Base-by-base conservation (phyloP, 257 asterid genomes). In the Cruciata laevipes region DNA sequence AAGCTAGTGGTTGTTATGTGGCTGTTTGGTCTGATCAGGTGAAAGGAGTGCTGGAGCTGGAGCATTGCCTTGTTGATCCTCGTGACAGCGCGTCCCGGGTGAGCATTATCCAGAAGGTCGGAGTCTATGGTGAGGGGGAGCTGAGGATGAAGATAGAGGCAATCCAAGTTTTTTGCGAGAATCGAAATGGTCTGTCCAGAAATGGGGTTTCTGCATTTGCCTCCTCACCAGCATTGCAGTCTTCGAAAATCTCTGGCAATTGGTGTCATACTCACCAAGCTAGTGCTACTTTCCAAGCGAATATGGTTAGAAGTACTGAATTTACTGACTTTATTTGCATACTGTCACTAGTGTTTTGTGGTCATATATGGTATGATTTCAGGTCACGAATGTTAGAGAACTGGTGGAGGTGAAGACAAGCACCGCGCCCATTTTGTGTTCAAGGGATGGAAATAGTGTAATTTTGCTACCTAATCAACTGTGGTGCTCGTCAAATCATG, bases 171-270 rank as follows among this genome's bases (percentile, higher is more conserved):
- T 92, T 83, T 67, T 75, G 83, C 7, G 98, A 93, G 86, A 94
- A 83, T 59, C 88, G 98, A 96, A 89, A 88, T 71, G 97, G 97
- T 18, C 96, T 95, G 4, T 89, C 86, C 60, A 80, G 95, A 69
- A 86, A 93, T 2, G 97, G 98, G 20, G 98, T 89, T 75, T 83
- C 97, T n/a, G 97, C 97, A n/a, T 92, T 92, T 67, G 97, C 98
- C n/a, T 73, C 94, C 66, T 86, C 98, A 14, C 75, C 58, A 12
- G 79, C 90, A 33, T 83, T 89, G 55, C 33, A 80, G 40, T 79
- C 76, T 49, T 79, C 86, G 0, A 77, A 67, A 69, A 76, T 93
- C 66, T 42, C 67, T 16, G 91, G 94, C 20, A 80, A 65, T 70
- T 92, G 98, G 97, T 79, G 81, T 74, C 86, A 85, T 52, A 8